Evolutionary conservation across 371 early-diverging fungal genomes (phyloP), one percentile per base, ranked within the genome.

Genomic region (Phascolomyces articulosus): DNA sequence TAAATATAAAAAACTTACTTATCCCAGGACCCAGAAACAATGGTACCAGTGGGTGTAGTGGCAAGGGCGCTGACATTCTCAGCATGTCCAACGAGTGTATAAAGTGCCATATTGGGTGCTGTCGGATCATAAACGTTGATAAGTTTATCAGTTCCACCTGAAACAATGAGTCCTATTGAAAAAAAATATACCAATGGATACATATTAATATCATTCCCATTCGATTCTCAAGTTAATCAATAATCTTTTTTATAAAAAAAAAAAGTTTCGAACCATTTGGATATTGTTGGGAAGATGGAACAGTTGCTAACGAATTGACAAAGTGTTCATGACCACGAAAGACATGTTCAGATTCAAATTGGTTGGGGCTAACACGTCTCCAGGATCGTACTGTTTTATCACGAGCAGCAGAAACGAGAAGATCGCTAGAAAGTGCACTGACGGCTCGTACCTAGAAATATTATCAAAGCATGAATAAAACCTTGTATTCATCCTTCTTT

Each of bases 11-110:
- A 28, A 21, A 63, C 82, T 62, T 79, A 95, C 96, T 87, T 92
- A 80, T 99, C 99, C 99, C 98, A 98, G 18, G 96, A 96, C 13
- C 97, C 98, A 18, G 97, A 95, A 4, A 98, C 84, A 24, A 95
- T 80, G 28, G 83, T 73, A 2, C 93, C 95, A 29, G 87, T 84
- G 1, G 82, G 72, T 3, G 89, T 81, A 0, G 84, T 78, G 9
- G 84, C 80, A 24, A 99, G 75, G 2, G 92, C 83, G 69, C 95
- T 92, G 3, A 99, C 93, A 65, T 93, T 97, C 48, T 92, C 95
- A 0, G 83, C 76, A 72, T 99, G 99, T 0, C 97, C 98, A 7
- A 85, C 68, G 21, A 98, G 81, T 4, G 85, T 86, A 59, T 74
- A 87, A 1, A 88, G 60, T 3, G 96, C 91, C 16, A 86, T 77